Evolutionary conservation across 345 rosid genomes (phyloP), one percentile per base, ranked within the genome.

Genomic region (Kernera saxatilis): DNA sequence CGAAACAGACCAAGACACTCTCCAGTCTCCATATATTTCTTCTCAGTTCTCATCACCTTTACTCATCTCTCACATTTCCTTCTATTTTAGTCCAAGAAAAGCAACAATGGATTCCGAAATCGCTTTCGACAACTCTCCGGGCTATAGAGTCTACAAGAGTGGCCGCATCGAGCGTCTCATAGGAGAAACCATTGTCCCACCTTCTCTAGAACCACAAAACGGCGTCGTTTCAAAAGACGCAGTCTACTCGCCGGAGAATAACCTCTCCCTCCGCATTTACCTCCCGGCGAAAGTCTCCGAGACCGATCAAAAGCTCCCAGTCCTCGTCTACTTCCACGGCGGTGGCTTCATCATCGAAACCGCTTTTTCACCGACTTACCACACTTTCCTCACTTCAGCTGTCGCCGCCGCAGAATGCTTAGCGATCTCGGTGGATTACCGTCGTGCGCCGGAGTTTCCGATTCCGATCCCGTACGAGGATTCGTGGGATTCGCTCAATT

Each of bases 381-480:
- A 79, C 18, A 33, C 62, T 29, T 79, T 74, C 54, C 53, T 84
- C 36, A 64, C 32, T 3, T 2, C 69, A 2, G 9, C 77, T 0
- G 83, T 67, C 14, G 19, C 79, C 6, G 67, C 65, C 37, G 77
- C 85, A 0, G 45, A 48, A 2, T 41, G 81, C 17, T 17, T 83
- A 8, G 84, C 79, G 2, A 63, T 83, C 49, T 80, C 86, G 0
- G 62, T 87, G 5, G 78, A 83, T 49, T 84, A 81, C 33, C 77
- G 91, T 50, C 75, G 81, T 10, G 90, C 84, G 17, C 97, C 90
- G 1, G 92, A 88, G 68, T 60, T 79, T 40, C 85, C 77, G 37
- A 60, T 88, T n/a, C 97, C 90, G 1, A 35, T 51, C 4, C 84
- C 80, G 0, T 81, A 84, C 18, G 86, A 86, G 5, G 89, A 90